These are phyloP conservation scores for Dinochytrium kinnereticum DNA, from an alignment of 371 early-diverging fungal genomes.

Conservation along the genomic window DNA sequence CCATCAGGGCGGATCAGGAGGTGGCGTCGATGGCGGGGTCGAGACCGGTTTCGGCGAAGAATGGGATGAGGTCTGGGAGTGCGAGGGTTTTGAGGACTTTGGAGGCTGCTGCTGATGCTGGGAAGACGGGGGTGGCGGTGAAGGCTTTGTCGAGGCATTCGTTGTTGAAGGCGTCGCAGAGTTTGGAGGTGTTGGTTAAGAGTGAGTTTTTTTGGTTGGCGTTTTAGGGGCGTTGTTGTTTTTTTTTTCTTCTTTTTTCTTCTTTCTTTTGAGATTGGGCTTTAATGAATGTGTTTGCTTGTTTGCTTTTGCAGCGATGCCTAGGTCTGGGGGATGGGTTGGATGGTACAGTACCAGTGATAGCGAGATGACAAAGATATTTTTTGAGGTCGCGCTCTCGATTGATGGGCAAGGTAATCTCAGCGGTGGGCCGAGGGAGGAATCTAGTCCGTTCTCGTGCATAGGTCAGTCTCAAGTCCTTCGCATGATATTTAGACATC, in stretches of 20 bases:
- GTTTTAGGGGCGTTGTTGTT: neutral
- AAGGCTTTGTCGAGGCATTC: neutral
- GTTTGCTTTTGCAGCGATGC: conserved; percentile 12
- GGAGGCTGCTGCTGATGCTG: neutral
- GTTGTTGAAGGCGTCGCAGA: no score
- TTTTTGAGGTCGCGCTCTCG: neutral
- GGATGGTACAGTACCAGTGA: conserved; percentile 11
- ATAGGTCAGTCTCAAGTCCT: no score
- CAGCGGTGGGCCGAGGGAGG: conserved; percentile 14
- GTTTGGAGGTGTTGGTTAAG: neutral
- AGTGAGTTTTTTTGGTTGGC: neutral
- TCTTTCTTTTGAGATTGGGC: neutral
- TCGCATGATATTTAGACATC: no score
- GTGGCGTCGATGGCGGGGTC: neutral
- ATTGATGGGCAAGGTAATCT: neutral
- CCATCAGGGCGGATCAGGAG: conserved; percentile 11
- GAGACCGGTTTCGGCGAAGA: conserved; percentile 6
- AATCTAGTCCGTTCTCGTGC: conserved; percentile 10
- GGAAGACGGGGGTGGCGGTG: neutral
- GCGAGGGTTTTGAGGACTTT: conserved; percentile 6
- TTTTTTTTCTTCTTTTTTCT: neutral
- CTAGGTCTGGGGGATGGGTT: conserved; percentile 15
- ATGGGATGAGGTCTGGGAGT: conserved; percentile 9
- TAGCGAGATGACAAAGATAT: conserved; percentile 19
- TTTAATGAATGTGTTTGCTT: neutral